Conservation (phyloP, 2,329 filamentous ascomycete genomes). For the Colletotrichum plurivorum region DNA sequence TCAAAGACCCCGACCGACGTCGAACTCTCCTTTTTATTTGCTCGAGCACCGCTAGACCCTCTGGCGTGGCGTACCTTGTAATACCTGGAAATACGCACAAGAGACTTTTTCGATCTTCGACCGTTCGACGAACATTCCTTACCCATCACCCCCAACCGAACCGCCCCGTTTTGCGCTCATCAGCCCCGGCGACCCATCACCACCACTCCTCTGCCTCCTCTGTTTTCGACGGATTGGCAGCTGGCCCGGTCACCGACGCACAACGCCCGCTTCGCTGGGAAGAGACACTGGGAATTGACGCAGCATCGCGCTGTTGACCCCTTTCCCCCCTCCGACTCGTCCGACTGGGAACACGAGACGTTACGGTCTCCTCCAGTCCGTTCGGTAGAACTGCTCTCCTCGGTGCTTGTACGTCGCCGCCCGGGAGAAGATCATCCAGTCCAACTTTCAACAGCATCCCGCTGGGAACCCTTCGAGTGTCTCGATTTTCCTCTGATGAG, state of each 20-base stretch:
- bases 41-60: slow-evolving; percentile 28
- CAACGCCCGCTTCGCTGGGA: slow-evolving; percentile 11
- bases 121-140: slow-evolving; percentile 40
- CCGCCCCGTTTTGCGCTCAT: slow-evolving; percentile 26
- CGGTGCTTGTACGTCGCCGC: slow-evolving; percentile 20
- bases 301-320: slow-evolving; percentile 3
- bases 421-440: slow-evolving; percentile 29
- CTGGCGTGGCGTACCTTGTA: slow-evolving; percentile 41
- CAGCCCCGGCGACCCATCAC: slow-evolving; percentile 20
- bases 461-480: slow-evolving; percentile 23
- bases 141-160: slow-evolving; percentile 15
- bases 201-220: slow-evolving; percentile 19
- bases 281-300: slow-evolving; percentile 21
- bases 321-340: neutral
- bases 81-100: slow-evolving; percentile 39
- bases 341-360: slow-evolving; percentile 33
- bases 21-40: slow-evolving; percentile 39
- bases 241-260: slow-evolving; percentile 11
- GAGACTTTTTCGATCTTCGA: slow-evolving; percentile 26
- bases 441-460: slow-evolving; percentile 19
- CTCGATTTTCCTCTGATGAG: slow-evolving; percentile 55
- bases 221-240: slow-evolving; percentile 15
- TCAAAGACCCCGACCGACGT: slow-evolving; percentile 31
- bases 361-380: slow-evolving; percentile 25
- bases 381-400: slow-evolving; percentile 18